Evolutionary conservation across 768 basidiomycete genomes (phyloP), one percentile per base, ranked within the genome.

Genomic region (Agaricus blazei): DNA sequence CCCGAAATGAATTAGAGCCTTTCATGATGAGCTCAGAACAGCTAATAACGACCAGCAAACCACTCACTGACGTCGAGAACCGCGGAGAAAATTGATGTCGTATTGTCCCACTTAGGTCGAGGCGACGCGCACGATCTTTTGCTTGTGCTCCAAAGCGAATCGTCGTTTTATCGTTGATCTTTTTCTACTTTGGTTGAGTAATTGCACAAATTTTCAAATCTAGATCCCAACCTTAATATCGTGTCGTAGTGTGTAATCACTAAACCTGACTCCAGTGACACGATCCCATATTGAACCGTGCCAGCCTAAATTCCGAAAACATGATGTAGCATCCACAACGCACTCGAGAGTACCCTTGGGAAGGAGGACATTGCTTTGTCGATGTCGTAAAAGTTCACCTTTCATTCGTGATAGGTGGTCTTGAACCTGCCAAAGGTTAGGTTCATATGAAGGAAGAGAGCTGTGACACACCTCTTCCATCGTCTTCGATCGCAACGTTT

Each of bases 81-180:
- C 81, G 79, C 12, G 89, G 87, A 28, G 88, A 89, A 63, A 82
- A 83, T 62, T 90, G 88, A 67, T 93, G 87, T 54, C 79, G 81
- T 47, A 94, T 68, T 2, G 90, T 90, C 37, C 88, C 89, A 26
- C 82, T 64, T 38, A 93, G 65, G 54, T 77, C 78, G 24, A 54
- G 57, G 14, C 75, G 75, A 9, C 68, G 62, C 15, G 23, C 36
- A 23, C 61, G 65, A 43, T 60, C 60, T 9, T 50, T 57, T 49
- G 63, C 63, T 56, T 63, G 56, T 44, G 64, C 60, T 51, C 71
- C 68, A 26, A 82, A 60, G 23, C 66, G 60, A 7, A 80, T 23
- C 42, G 68, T 68, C 2, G 82, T 84, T 43, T 74, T 74, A 19
- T 76, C 68, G 38, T 67, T 71, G 47, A 86, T 48, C 38, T 68